Conservation (phyloP, 208 protist species). For the Wallacemonas collosoma region DNA sequence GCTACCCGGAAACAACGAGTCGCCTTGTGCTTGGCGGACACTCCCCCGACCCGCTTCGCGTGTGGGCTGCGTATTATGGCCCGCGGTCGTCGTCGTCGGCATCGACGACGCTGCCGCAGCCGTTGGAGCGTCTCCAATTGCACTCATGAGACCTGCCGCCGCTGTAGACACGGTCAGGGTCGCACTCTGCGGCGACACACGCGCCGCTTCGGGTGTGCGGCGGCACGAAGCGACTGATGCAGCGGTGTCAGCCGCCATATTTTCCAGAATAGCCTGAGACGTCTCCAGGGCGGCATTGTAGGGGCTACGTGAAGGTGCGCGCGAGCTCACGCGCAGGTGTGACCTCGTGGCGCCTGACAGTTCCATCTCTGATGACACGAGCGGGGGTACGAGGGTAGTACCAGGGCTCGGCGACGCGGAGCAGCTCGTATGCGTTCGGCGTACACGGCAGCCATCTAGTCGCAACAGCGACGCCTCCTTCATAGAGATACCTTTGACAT, state of each 20-base stretch:
- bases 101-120: background rate
- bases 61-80: background rate
- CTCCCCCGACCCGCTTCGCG: background rate
- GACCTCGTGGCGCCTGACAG: background rate
- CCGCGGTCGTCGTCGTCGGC: background rate
- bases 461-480: slow-evolving; percentile 46
- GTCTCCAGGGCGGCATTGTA: slow-evolving; percentile 34
- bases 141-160: too few species aligned
- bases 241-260: slow-evolving; percentile 51
- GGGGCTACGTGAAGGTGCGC: background rate
- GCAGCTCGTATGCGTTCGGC: slow-evolving; percentile 7
- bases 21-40: background rate
- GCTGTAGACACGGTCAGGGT: background rate
- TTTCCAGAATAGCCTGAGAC: slow-evolving; percentile 48
- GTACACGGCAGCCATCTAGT: slow-evolving; percentile 38
- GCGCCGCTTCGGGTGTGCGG: background rate
- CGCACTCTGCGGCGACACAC: background rate
- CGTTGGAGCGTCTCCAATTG: too few species aligned
- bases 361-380: background rate
- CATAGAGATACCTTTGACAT: slow-evolving; percentile 23
- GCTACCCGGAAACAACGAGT: background rate
- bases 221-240: slow-evolving; percentile 13
- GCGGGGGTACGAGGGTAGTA: background rate
- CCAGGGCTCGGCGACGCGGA: background rate
- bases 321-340: background rate